Evolutionary conservation across 2,329 filamentous ascomycete genomes (phyloP).

Genomic region (Ophiocordyceps unilateralis): DNA sequence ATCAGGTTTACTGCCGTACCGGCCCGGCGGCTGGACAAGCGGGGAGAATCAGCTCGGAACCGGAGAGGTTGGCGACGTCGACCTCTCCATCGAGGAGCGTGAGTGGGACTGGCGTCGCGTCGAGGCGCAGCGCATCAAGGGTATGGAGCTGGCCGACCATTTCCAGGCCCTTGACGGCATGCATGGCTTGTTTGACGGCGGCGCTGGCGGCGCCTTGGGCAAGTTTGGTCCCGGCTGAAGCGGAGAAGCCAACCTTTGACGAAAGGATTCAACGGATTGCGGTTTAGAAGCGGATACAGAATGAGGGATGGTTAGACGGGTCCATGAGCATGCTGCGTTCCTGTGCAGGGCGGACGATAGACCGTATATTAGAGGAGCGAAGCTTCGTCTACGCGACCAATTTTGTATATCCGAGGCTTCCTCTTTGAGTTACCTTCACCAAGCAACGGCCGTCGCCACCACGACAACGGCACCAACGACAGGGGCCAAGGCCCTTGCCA

Average conservation of each 20-base stretch:
- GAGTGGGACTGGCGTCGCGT: slow-evolving; percentile 42
- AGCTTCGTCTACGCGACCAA: neutral
- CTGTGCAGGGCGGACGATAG: no score
- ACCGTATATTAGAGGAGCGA: neutral
- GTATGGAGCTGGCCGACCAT: slow-evolving; percentile 35
- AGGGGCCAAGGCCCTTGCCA: neutral
- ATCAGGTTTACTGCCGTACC: slow-evolving; percentile 55
- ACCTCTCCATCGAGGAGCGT: slow-evolving; percentile 14
- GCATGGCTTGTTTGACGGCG: slow-evolving; percentile 34
- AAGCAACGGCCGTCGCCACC: neutral
- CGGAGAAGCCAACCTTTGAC: neutral
- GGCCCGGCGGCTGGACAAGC: slow-evolving; percentile 47
- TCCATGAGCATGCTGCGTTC: no score
- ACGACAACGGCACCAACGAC: neutral
- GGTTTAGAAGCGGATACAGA: neutral
- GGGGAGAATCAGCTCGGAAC: slow-evolving; percentile 24
- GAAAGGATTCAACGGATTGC: neutral
- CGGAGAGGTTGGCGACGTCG: slow-evolving; percentile 18
- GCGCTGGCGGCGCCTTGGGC: slow-evolving; percentile 32
- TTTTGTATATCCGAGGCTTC: neutral
- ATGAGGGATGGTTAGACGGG: neutral
- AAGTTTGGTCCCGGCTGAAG: slow-evolving; percentile 21
- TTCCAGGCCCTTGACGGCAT: slow-evolving; percentile 40
- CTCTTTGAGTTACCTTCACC: neutral
- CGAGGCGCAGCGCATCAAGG: slow-evolving; percentile 36